phyloP scores from a whole-genome alignment of 306 rosid species.

The Trichosanthes truncata region DNA sequence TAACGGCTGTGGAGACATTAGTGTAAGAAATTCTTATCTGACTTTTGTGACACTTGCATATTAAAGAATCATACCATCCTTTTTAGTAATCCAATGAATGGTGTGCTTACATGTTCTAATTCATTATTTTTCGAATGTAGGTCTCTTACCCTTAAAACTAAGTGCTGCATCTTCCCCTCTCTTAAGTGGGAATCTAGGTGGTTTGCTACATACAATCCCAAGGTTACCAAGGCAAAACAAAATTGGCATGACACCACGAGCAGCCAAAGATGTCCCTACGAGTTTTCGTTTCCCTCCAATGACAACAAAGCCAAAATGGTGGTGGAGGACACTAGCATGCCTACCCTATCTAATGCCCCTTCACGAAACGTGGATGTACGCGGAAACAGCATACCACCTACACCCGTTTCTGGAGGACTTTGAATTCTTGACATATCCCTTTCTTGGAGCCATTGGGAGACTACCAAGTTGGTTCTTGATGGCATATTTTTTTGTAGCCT shows the following conservation, averaged over 20 bases:
- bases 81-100: not conserved
- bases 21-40: not conserved
- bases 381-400: slow-evolving; percentile 79
- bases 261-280: slow-evolving; percentile 65
- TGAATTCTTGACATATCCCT: slow-evolving; percentile 66
- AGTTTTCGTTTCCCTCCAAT: slow-evolving; percentile 83
- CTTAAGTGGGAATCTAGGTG: slow-evolving; percentile 44
- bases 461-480: slow-evolving; percentile 92
- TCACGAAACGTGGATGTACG: slow-evolving; percentile 98
- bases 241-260: slow-evolving; percentile 35
- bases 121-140: slow-evolving; percentile 15
- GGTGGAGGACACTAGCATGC: slow-evolving; percentile 92
- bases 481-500: slow-evolving; percentile 82
- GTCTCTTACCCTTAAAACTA: slow-evolving; percentile 33
- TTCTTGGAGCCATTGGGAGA: slow-evolving; percentile 60
- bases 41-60: not conserved
- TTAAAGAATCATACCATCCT: not conserved
- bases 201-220: slow-evolving; percentile 37
- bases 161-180: slow-evolving; percentile 43
- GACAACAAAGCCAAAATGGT: slow-evolving; percentile 88
- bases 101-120: not conserved
- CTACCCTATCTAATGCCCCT: slow-evolving; percentile 92
- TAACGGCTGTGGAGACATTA: not conserved
- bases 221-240: slow-evolving; percentile 27
- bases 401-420: slow-evolving; percentile 60